These are phyloP conservation scores for Ceratorhiza oryzae-sativae DNA, from an alignment of 1,284 basidiomycete genomes.

Conservation along the genomic window DNA sequence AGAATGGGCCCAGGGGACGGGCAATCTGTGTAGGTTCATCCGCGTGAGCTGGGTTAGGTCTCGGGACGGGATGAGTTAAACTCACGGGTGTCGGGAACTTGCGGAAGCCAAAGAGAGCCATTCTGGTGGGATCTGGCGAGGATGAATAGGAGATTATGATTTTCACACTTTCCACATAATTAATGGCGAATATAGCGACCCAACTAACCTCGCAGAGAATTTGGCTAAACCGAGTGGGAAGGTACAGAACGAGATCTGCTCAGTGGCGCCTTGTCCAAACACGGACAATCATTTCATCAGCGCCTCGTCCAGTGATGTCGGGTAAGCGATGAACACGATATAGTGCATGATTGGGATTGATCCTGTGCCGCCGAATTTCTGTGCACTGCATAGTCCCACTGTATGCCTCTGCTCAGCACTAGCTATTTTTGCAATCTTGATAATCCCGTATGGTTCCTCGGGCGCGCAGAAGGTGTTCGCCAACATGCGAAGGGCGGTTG, in stretches of 20 bases:
- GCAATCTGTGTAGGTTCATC: slow-evolving; percentile 53
- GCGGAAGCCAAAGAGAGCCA: slow-evolving; percentile 67
- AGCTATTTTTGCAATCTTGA: too few relatives aligned
- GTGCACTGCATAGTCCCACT: not conserved
- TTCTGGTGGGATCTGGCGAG: slow-evolving; percentile 1
- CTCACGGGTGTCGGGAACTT: slow-evolving; percentile 78
- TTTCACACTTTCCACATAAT: not conserved
- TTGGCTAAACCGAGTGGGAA: slow-evolving; percentile 8
- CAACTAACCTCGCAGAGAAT: not conserved
- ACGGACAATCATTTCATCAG: not conserved
- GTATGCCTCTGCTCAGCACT: not conserved
- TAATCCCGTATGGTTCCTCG: not conserved
- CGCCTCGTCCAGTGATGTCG: not conserved
- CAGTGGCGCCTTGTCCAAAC: not conserved
- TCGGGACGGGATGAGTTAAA: slow-evolving; percentile 45
- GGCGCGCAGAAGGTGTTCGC: not conserved
- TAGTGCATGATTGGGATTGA: not conserved
- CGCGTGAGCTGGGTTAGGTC: not conserved
- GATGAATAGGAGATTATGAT: not conserved
- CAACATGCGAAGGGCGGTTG: not conserved
- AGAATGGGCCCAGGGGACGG: slow-evolving; percentile 78
- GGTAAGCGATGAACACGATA: not conserved
- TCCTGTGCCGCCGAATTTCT: not conserved
- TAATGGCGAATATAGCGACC: not conserved
- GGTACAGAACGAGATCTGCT: not conserved